Evolutionary conservation across 768 basidiomycete genomes (phyloP).

Genomic region (button mushroom (Agaricus bisporus)): DNA sequence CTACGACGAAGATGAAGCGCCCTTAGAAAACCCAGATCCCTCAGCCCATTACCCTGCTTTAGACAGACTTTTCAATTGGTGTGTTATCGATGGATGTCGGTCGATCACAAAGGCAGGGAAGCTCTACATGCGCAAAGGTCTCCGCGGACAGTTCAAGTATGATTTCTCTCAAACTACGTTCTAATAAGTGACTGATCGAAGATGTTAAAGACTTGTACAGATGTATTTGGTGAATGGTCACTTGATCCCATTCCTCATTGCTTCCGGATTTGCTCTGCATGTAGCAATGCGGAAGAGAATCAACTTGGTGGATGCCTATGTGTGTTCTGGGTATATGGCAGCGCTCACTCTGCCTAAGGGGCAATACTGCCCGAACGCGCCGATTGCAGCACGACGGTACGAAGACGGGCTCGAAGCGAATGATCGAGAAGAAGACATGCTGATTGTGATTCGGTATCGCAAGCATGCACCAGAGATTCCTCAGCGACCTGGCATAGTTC

Average conservation of each 20-base stretch:
- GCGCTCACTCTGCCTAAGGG: constrained; percentile 56
- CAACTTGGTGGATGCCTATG: constrained; percentile 67
- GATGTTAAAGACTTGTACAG: constrained; percentile 49
- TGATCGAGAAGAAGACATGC: constrained; percentile 82
- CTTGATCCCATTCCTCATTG: constrained; percentile 66
- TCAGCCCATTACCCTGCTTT: constrained; percentile 53
- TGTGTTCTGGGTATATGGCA: constrained; percentile 83
- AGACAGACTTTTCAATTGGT: constrained; percentile 79
- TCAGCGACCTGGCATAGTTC: constrained; percentile 21
- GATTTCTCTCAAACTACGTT: constrained; percentile 19
- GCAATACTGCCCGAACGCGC: constrained; percentile 53
- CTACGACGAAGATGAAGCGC: constrained; percentile 31
- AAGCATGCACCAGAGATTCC: constrained; percentile 28
- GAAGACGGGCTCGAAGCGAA: constrained; percentile 85
- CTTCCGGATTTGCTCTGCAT: constrained; percentile 51
- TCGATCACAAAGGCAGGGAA: constrained; percentile 70
- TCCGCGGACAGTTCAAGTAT: constrained; percentile 75
- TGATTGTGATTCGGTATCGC: constrained; percentile 78
- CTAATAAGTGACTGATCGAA: constrained; percentile 5
- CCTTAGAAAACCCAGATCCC: constrained; percentile 49
- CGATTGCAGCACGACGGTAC: constrained; percentile 65
- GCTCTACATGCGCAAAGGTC: constrained; percentile 63
- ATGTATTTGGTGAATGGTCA: constrained; percentile 72
- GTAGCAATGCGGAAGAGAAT: constrained; percentile 48
- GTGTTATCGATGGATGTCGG: constrained; percentile 72